phyloP scores from a whole-genome alignment of 1,284 basidiomycete species.

The Tilletia caries region DNA sequence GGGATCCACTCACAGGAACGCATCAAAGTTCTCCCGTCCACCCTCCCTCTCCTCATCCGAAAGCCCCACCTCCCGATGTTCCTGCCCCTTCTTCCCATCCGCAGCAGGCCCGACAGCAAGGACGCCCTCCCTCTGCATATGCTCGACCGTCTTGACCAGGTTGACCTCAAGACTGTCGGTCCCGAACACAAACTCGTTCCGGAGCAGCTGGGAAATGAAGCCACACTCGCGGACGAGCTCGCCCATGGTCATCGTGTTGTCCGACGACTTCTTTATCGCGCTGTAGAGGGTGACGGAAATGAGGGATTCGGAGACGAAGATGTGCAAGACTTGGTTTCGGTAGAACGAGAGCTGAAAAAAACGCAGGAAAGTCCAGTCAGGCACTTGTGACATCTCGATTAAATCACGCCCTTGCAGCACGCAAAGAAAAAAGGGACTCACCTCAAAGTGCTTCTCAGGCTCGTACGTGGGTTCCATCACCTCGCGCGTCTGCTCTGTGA shows the following conservation, averaged over 20 bases:
- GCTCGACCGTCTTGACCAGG: conserved; percentile 39
- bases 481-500: conserved; percentile 45
- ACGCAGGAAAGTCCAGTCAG: conserved; percentile 16
- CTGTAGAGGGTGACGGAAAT: conserved; percentile 49
- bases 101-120: conserved; percentile 20
- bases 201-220: conserved; percentile 51
- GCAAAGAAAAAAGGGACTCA: conserved; percentile 45
- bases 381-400: conserved; percentile 28
- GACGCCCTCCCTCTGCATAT: conserved; percentile 30
- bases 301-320: conserved; percentile 46
- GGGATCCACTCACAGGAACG: conserved; percentile 20
- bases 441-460: conserved; percentile 52
- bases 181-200: conserved; percentile 54
- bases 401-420: no score
- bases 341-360: conserved; percentile 15
- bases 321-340: conserved; percentile 38
- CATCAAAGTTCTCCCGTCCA: conserved; percentile 52
- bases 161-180: conserved; percentile 51
- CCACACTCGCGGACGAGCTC: conserved; percentile 40
- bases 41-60: conserved; percentile 39
- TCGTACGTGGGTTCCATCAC: conserved; percentile 54
- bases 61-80: conserved; percentile 32
- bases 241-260: conserved; percentile 39
- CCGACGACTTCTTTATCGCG: conserved; percentile 53
- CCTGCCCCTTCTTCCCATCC: conserved; percentile 23